Base-by-base conservation (phyloP, 441 rosid genomes). In the Populus hybrid region DNA sequence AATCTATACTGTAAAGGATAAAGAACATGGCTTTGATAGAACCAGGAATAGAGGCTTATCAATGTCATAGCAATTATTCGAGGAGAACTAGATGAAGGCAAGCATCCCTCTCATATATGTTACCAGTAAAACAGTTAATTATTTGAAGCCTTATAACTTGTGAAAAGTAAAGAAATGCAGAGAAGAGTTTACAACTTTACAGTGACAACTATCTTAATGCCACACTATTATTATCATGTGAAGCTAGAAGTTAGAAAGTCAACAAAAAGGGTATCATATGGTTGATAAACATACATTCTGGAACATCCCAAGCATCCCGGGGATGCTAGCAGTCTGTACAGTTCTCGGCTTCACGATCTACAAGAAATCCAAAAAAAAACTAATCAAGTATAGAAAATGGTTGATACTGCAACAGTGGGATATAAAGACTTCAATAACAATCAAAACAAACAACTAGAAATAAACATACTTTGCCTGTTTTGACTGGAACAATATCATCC, bases 341-440 rank as follows among this genome's bases (percentile, higher is more conserved):
- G 97, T 88, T 81, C 97, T 92, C 8, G 98, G 99, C 84, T 91
- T 96, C 78, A 92, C 93, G 57, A 93, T 90, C 99, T 94, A 87
- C 84, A 86, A 6, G 7, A 35, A 70, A 78, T 6, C 24, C 57
- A 75, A 71, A 53, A 75, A 77, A 1, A 26, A 53, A 30, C 61
- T 53, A 53, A 53, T 53, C n/a, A 53, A 53, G 21, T 18, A 5
- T 53, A 53, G 61, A 75, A 71, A 1, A 30, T 46, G 59, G 36
- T 63, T 4, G 12, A 23, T 18, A 9, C 9, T 8, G 46, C 18
- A 38, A n/a, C 12, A 73, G 57, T 59, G 64, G 53, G 14, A 23
- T 70, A 42, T 16, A 70, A 5, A 42, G 34, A 72, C 18, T 42
- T 67, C 32, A 50, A 23, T 21, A 42, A 63, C 68, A 50, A 57